phyloP scores from a whole-genome alignment of 2,329 filamentous ascomycete species.

The Curvularia sp. region DNA sequence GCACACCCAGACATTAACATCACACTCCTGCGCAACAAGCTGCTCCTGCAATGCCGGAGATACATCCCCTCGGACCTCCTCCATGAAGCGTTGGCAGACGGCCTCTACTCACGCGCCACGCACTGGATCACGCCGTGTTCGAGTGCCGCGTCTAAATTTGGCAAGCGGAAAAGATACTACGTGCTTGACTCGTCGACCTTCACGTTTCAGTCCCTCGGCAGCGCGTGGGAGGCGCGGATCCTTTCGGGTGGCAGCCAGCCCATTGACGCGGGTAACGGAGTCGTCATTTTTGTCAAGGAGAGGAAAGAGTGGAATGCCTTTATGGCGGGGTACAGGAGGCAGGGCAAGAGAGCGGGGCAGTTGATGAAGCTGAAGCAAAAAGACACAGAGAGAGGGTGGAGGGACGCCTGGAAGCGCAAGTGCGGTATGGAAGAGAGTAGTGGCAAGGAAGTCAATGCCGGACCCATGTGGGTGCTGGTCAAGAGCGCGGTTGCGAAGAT shows the following conservation, averaged over 20 bases:
- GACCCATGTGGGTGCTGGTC: conserved; percentile 39
- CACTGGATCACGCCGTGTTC: conserved; percentile 34
- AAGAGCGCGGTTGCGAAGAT: conserved; percentile 35
- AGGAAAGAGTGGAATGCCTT: conserved; percentile 34
- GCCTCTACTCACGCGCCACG: conserved; percentile 32
- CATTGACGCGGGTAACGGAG: conserved; percentile 37
- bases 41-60: conserved; percentile 33
- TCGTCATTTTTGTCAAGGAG: conserved; percentile 35
- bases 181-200: conserved; percentile 32
- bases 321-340: conserved; percentile 32
- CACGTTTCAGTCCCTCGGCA: conserved; percentile 27
- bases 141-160: conserved; percentile 23
- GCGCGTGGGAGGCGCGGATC: conserved; percentile 35
- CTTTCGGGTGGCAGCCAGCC: conserved; percentile 27
- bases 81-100: conserved; percentile 32
- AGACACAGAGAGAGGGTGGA: conserved; percentile 31
- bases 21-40: conserved; percentile 36
- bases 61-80: conserved; percentile 28
- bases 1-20: conserved; percentile 37
- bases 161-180: conserved; percentile 35
- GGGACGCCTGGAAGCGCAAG: conserved; percentile 34
- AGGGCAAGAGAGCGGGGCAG: conserved; percentile 31
- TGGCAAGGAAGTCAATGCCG: conserved; percentile 33
- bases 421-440: conserved; percentile 31
- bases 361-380: conserved; percentile 30